Percentiles rank a stretch among this genome's conserved stretches.
These are phyloP conservation scores for Cydonia oblonga DNA, from an alignment of 331 rosid species.

Conservation along the genomic window DNA sequence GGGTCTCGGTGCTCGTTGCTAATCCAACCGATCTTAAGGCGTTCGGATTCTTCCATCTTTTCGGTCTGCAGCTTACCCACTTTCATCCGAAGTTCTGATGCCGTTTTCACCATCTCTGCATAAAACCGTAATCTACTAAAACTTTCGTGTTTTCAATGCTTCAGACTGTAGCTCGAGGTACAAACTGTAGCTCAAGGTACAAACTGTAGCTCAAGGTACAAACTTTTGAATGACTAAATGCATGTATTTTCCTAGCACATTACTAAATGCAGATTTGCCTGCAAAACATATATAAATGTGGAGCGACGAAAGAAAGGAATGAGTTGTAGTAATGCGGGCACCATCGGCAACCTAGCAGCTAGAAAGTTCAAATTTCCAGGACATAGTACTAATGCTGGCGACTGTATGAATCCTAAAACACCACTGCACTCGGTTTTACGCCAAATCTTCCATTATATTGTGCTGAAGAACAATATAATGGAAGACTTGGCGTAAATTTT, in stretches of 20 bases:
- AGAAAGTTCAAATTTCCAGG: neutral
- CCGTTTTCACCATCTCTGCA: slow-evolving; percentile 49
- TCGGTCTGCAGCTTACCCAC: slow-evolving; percentile 40
- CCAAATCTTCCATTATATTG: too few relatives aligned
- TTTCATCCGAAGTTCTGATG: slow-evolving; percentile 44
- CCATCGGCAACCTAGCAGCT: neutral
- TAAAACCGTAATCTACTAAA: slow-evolving; percentile 9
- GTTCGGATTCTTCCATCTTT: slow-evolving; percentile 31
- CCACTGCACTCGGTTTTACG: accelerated
- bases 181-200: neutral
- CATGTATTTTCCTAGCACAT: neutral
- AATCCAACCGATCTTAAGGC: slow-evolving; percentile 17
- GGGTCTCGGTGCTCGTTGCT: slow-evolving; percentile 16
- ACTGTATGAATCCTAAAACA: too few relatives aligned
- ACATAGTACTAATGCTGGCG: too few relatives aligned
- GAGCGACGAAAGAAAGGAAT: too few relatives aligned
- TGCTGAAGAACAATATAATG: too few relatives aligned
- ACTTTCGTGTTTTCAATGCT: neutral
- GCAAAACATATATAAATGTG: neutral
- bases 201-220: neutral
- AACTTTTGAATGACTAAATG: neutral
- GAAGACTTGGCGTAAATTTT: too few relatives aligned
- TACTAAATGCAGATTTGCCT: neutral
- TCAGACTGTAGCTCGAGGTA: neutral
- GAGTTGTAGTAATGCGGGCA: too few relatives aligned